phyloP scores from a whole-genome alignment of 164 flowering plant species.

The Sextonia rubra region DNA sequence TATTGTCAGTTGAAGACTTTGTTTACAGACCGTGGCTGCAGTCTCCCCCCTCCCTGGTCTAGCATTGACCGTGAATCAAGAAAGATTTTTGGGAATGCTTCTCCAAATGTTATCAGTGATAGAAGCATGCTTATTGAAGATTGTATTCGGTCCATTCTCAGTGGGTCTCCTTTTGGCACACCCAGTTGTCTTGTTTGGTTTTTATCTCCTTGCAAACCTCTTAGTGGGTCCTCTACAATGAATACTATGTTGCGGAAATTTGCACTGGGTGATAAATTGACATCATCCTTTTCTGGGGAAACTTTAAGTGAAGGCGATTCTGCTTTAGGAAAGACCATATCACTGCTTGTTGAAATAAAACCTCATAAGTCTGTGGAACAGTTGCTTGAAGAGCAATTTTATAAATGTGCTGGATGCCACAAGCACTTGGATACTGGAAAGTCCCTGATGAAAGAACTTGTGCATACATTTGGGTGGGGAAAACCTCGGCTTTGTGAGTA shows the following conservation, averaged over 20 bases:
- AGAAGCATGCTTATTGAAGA: constrained; percentile 89
- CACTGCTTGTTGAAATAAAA: constrained; percentile 62
- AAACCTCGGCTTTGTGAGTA: constrained; percentile 93
- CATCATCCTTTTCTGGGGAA: constrained; percentile 15
- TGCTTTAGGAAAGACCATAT: constrained; percentile 68
- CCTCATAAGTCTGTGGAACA: constrained; percentile 67
- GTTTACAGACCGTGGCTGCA: constrained; percentile 57
- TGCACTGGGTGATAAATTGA: background rate
- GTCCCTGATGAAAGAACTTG: constrained; percentile 56
- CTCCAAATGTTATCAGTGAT: constrained; percentile 74
- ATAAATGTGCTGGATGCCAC: constrained; percentile 88
- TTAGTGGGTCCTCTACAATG: constrained; percentile 34
- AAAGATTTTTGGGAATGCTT: constrained; percentile 83
- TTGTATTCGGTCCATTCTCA: constrained; percentile 64
- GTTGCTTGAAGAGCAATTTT: constrained; percentile 71
- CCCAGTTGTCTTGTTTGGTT: constrained; percentile 60
- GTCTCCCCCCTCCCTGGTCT: constrained; percentile 80
- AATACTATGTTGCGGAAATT: constrained; percentile 9
- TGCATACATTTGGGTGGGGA: constrained; percentile 82
- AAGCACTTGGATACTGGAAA: constrained; percentile 63
- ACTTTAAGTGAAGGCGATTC: constrained; percentile 22
- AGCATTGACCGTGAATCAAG: constrained; percentile 74
- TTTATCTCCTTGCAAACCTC: constrained; percentile 54
- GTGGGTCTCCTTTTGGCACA: constrained; percentile 32
- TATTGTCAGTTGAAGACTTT: constrained; percentile 57